Evolutionary conservation across 768 basidiomycete genomes (phyloP), one percentile per base, ranked within the genome.

Genomic region (Russula vinacea): DNA sequence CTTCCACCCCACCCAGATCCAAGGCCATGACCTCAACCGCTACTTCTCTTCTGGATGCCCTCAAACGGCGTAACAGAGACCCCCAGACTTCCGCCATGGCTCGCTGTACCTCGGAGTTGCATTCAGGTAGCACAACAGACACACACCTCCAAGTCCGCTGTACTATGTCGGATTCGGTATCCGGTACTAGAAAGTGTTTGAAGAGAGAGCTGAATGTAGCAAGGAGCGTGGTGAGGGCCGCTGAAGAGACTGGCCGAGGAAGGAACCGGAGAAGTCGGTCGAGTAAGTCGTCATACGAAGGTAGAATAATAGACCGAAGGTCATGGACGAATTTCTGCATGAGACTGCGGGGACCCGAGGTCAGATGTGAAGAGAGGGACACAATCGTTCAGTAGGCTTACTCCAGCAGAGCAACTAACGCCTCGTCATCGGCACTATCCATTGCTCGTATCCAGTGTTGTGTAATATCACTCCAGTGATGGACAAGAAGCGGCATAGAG

Each of bases 1-100:
- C 85, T 62, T 87, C 85, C 22, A 86, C 74, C 6, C 77, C 80
- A 16, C 76, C 78, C 10, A 83, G 72, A 60, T 81, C 77, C 35
- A 76, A 74, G 2, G 80, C 80, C 71, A 95, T 77, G 16, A 90
- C 62, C 3, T 70, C 68, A 5, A 92, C 79, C 0, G 86, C 83
- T 53, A 79, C 78, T 58, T 82, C 83, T 35, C 89, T 77, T 9
- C 80, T 78, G 14, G 81, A 78, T 1, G 77, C 75, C 73, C 91
- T 90, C 58, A 94, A 75, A 68, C 90, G 81, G 55, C 94, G 79
- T 49, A 96, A 70, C 0, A 88, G 81, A 0, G 83, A 84, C 0
- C 87, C 91, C 95, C 92, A 97, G 4, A 92, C 91, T 71, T 97
- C 93, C 0, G 92, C 88, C 11, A 90, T 81, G 1, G 89, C 85